A percentile compares a stretch with the other conserved stretches of the same genome.
Evolutionary conservation across 176 grass and related monocot genomes (phyloP).

Genomic region (Juncus effusus): DNA sequence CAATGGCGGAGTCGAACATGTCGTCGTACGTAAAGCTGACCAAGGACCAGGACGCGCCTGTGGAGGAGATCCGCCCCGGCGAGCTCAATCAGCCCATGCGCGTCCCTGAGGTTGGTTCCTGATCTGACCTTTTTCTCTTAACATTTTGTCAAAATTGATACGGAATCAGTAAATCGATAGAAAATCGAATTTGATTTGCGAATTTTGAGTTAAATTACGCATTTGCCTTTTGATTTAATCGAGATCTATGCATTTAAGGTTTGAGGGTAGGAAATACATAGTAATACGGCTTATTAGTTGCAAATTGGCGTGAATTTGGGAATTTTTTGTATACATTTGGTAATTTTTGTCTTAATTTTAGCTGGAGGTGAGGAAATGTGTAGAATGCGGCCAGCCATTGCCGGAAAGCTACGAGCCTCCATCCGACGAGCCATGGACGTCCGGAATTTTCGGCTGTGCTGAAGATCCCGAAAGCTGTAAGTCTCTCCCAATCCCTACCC

Average conservation of each 20-base stretch:
- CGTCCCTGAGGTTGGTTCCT: conserved; percentile 51
- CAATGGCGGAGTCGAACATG: conserved; percentile 64
- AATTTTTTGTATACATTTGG: conserved; percentile 8
- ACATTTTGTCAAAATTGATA: background rate
- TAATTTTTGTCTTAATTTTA: conserved; percentile 8
- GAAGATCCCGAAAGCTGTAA: conserved; percentile 70
- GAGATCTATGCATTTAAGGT: no score
- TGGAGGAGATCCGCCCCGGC: conserved; percentile 74
- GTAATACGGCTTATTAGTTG: no score
- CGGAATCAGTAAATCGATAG: background rate
- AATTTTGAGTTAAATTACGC: background rate
- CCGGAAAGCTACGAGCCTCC: conserved; percentile 47
- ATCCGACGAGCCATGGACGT: conserved; percentile 59
- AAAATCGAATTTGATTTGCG: background rate
- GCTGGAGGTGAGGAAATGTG: conserved; percentile 45
- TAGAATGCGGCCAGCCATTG: conserved; percentile 45
- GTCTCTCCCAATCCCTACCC: background rate
- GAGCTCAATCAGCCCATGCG: conserved; percentile 94
- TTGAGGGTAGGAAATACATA: no score
- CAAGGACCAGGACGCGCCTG: conserved; percentile 77
- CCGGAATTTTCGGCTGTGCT: conserved; percentile 53
- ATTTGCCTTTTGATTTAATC: no score
- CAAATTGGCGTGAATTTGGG: no score
- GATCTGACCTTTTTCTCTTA: background rate
- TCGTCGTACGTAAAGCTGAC: conserved; percentile 88